These are phyloP conservation scores for Leishmania turanica DNA, from an alignment of 208 protist species.

Conservation along the genomic window DNA sequence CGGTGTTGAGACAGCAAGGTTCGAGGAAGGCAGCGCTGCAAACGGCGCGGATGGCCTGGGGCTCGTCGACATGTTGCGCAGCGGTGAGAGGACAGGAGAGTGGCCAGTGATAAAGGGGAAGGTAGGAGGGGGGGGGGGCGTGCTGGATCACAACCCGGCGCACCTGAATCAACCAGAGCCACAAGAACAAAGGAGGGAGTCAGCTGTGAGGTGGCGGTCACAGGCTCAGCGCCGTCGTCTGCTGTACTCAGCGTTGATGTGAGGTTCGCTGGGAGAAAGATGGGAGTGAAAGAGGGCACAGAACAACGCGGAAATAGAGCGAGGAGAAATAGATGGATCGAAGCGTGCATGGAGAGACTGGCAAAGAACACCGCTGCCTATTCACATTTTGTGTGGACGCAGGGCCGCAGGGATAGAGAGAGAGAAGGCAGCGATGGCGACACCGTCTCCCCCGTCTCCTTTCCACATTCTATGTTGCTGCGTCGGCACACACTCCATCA, in stretches of 20 bases:
- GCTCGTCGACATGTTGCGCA: neutral
- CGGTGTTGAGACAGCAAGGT: neutral
- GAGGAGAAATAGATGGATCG: neutral
- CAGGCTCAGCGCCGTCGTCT: neutral
- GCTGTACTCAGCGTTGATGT: neutral
- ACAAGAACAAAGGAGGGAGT: neutral
- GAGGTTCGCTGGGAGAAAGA: neutral
- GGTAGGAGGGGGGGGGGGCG: neutral
- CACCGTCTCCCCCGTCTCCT: neutral
- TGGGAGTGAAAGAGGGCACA: neutral
- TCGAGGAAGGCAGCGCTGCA: neutral
- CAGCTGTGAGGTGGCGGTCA: neutral
- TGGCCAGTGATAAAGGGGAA: neutral
- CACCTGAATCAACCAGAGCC: neutral
- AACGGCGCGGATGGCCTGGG: neutral
- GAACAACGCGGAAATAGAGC: neutral
- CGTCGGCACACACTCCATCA: neutral
- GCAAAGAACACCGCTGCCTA: neutral
- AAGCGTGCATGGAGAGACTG: neutral
- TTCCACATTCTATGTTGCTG: neutral
- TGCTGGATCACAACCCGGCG: neutral
- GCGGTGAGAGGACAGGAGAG: neutral
- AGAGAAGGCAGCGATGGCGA: neutral
- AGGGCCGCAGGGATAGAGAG: neutral
- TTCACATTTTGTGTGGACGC: neutral